phyloP scores from a whole-genome alignment of 2,329 filamentous ascomycete species.

The Exophiala sp. region DNA sequence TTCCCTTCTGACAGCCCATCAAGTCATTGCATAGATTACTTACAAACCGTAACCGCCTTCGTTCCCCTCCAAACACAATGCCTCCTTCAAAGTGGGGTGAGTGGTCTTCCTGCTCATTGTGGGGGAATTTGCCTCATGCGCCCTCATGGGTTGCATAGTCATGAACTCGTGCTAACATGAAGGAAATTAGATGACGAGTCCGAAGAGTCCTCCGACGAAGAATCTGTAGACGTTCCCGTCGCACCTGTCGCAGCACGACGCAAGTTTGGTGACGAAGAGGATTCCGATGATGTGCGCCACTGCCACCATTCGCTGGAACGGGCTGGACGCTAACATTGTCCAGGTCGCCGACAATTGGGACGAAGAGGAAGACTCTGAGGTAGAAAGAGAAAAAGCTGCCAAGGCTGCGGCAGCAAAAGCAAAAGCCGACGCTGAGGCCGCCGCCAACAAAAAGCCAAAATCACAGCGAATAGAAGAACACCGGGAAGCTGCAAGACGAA shows the following conservation, averaged over 20 bases:
- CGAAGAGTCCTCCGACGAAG: slow-evolving; percentile 35
- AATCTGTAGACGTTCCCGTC: slow-evolving; percentile 34
- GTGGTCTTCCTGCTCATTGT: slow-evolving; percentile 26
- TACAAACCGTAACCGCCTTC: background rate
- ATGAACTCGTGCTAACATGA: slow-evolving; percentile 1
- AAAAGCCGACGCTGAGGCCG: slow-evolving; percentile 83
- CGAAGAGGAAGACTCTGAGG: slow-evolving; percentile 92
- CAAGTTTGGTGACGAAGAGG: slow-evolving; percentile 93
- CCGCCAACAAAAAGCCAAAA: slow-evolving; percentile 87
- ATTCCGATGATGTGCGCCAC: slow-evolving; percentile 67
- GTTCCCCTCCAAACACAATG: slow-evolving; percentile 33
- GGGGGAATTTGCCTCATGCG: slow-evolving; percentile 2
- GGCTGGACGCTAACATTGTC: slow-evolving; percentile 14
- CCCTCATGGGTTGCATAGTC: background rate
- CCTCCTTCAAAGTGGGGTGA: slow-evolving; percentile 50
- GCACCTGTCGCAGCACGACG: slow-evolving; percentile 40
- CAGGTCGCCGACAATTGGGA: slow-evolving; percentile 96
- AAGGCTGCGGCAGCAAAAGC: slow-evolving; percentile 82
- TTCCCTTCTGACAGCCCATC: too few species aligned
- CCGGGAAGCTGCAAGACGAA: slow-evolving; percentile 60
- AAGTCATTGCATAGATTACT: background rate
- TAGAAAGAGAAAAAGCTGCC: slow-evolving; percentile 89
- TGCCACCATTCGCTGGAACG: background rate
- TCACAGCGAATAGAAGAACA: slow-evolving; percentile 79
- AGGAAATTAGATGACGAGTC: slow-evolving; percentile 48